Conservation (phyloP, 2,329 filamentous ascomycete species). For the Colletotrichum incanum region DNA sequence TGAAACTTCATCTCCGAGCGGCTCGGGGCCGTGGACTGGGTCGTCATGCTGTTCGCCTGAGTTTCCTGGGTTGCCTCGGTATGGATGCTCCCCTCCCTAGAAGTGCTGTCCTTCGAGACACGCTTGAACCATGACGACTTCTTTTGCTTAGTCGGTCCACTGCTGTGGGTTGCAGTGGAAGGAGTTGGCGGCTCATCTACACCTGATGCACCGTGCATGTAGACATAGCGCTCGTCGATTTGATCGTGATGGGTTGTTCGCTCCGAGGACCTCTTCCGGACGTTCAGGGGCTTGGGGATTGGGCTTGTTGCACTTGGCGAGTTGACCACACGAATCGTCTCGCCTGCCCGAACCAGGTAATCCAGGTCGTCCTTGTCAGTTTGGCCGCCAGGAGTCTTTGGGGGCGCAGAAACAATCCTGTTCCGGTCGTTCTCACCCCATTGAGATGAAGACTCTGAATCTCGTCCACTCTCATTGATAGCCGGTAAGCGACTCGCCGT, state of each 20-base stretch:
- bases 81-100: constrained; percentile 42
- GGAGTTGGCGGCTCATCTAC: constrained; percentile 44
- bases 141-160: constrained; percentile 57
- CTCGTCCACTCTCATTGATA: constrained; percentile 61
- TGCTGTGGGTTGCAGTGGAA: constrained; percentile 42
- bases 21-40: constrained; percentile 41
- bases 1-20: constrained; percentile 24
- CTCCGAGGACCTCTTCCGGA: constrained; percentile 56
- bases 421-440: constrained; percentile 51
- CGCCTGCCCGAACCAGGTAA: constrained; percentile 62
- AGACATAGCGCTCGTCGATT: constrained; percentile 47
- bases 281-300: constrained; percentile 58
- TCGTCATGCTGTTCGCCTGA: constrained; percentile 40
- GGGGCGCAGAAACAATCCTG: constrained; percentile 65
- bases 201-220: constrained; percentile 45
- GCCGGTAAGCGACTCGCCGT: constrained; percentile 61
- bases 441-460: constrained; percentile 29
- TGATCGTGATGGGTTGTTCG: neutral
- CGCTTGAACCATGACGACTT: constrained; percentile 69
- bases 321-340: constrained; percentile 71
- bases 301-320: constrained; percentile 59
- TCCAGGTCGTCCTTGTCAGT: constrained; percentile 58
- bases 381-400: constrained; percentile 46
- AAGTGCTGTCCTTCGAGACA: constrained; percentile 56
- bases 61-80: constrained; percentile 38